Base-by-base conservation (phyloP, 495 filamentous ascomycete genomes). In the Annulohypoxylon moriforme region DNA sequence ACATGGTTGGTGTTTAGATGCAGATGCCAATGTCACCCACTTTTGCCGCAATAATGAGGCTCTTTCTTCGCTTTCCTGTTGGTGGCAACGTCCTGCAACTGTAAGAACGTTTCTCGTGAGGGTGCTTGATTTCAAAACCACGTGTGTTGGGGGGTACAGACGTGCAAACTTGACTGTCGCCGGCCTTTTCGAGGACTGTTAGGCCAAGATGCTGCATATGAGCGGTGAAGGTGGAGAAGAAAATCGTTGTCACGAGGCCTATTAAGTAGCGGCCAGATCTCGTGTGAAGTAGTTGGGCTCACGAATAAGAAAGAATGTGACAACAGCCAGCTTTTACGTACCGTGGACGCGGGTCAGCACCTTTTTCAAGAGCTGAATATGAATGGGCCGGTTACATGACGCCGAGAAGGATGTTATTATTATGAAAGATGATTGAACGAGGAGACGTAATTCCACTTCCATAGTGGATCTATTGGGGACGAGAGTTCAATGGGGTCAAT, bases 261-360 rank as follows among this genome's bases (percentile, higher is more conserved):
- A 40, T 60, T 42, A 38, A 64, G 68, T 52, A 18, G 70, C 50
- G 42, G 50, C 61, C 61, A 68, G 56, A 73, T 66, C 65, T 69
- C 56, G 49, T 57, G 27, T 61, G 56, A 57, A 24, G 33, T 29
- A 22, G n/a, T 49, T 60, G 24, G 55, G 65, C 53, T 65, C 29
- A 14, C 49, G 34, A 66, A 56, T 49, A 62, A 62, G 31, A 47
- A 62, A 34, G 31, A 40, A 59, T 44, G 65, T 66, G 65, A 65
- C 71, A 52, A 29, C 16, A 24, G 33, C 5, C 33, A 61, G 56
- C 49, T 5, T 65, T 33, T 60, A 58, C 56, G 61, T 64, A 50
- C 71, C 61, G 24, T 61, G 61, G 61, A 62, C 60, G 55, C 24
- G 47, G 60, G 36, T 50, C 36, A 40, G 60, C 64, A 65, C 31